A percentile compares a stretch with the other conserved stretches of the same genome.
Conservation (phyloP, 345 rosid species). For the Citrus maxima region DNA sequence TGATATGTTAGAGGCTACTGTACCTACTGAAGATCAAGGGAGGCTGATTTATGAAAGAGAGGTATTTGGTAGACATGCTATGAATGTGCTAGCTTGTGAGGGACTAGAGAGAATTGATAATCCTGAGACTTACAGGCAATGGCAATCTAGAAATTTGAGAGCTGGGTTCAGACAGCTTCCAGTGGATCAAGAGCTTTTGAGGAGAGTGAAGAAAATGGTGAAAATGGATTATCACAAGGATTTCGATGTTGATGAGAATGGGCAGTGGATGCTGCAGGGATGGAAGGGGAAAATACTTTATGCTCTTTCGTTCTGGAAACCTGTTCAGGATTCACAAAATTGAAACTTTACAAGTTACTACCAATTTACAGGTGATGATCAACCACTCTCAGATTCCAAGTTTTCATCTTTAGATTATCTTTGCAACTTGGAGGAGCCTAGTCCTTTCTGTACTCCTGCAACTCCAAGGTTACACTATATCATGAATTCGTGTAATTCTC, state of each 20-base stretch:
- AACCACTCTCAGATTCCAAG: no score
- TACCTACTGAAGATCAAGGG: conserved; percentile 39
- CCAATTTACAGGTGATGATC: not conserved
- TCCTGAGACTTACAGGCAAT: conserved; percentile 58
- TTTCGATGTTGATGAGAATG: conserved; percentile 39
- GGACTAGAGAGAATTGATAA: conserved; percentile 57
- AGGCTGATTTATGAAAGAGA: conserved; percentile 48
- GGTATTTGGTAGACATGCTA: conserved; percentile 32
- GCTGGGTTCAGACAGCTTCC: conserved; percentile 53
- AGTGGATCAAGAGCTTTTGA: conserved; percentile 24
- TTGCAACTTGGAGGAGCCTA: not conserved
- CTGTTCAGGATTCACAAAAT: conserved; percentile 15
- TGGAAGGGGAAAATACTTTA: conserved; percentile 53
- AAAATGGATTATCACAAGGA: conserved; percentile 37
- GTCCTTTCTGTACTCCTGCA: not conserved
- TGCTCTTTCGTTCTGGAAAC: conserved; percentile 46
- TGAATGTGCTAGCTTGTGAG: conserved; percentile 65
- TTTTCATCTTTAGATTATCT: no score
- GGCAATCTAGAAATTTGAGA: conserved; percentile 38
- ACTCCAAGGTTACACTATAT: no score
- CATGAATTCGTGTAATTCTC: no score
- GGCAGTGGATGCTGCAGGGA: conserved; percentile 49
- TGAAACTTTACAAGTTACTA: not conserved
- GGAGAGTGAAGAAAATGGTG: conserved; percentile 18
- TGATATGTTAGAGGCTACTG: conserved; percentile 48